Evolutionary conservation across 2,329 filamentous ascomycete species (phyloP).

Genomic region (Fusarium torreyae): DNA sequence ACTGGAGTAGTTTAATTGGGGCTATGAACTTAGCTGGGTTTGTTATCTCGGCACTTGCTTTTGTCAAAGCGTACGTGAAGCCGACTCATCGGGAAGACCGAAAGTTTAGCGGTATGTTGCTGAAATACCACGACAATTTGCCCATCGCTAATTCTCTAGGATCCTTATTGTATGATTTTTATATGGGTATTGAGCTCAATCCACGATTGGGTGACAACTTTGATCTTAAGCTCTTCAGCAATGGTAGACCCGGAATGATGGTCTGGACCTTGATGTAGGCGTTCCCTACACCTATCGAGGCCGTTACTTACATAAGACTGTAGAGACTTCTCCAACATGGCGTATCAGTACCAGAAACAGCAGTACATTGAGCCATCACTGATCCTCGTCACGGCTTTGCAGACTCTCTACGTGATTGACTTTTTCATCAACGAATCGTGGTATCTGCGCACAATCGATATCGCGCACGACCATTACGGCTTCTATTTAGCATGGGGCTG

Average conservation of each 20-base stretch:
- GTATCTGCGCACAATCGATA: constrained; percentile 64
- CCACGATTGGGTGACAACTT: constrained; percentile 59
- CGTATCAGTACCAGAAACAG: constrained; percentile 59
- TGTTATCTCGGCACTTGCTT: constrained; percentile 50
- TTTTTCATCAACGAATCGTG: constrained; percentile 66
- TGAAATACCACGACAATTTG: neutral
- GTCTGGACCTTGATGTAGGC: constrained; percentile 62
- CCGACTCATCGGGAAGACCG: constrained; percentile 59
- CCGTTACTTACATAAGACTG: constrained; percentile 36
- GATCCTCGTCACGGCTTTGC: constrained; percentile 60
- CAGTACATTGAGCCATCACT: constrained; percentile 57
- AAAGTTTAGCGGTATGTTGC: constrained; percentile 58
- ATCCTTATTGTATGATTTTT: constrained; percentile 60
- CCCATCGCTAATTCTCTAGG: constrained; percentile 43
- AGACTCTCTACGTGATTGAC: constrained; percentile 62
- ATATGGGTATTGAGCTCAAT: constrained; percentile 64
- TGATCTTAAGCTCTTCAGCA: constrained; percentile 64
- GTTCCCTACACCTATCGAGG: neutral
- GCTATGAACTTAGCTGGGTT: constrained; percentile 56
- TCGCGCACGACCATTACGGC: constrained; percentile 61
- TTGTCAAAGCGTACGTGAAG: constrained; percentile 57
- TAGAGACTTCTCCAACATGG: constrained; percentile 51
- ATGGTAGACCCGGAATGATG: constrained; percentile 64
- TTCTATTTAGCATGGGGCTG: constrained; percentile 64
- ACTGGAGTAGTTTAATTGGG: constrained; percentile 59